Conservation (phyloP, 2,329 filamentous ascomycete genomes). For the Ceratocystis alfenasii region DNA sequence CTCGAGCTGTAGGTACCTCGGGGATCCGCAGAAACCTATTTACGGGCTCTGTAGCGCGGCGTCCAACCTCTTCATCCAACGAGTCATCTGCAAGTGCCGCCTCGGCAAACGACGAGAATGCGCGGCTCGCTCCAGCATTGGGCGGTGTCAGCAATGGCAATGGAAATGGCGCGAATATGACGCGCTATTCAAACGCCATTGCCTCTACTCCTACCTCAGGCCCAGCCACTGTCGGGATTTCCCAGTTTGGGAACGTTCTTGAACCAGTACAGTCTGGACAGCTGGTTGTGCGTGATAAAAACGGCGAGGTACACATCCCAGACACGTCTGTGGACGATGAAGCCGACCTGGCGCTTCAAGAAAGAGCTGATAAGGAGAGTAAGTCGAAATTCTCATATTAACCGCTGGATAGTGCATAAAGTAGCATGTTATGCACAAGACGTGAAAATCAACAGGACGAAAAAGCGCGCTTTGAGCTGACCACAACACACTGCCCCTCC, state of each 20-base stretch:
- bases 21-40: conserved; percentile 20
- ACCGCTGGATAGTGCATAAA: neutral
- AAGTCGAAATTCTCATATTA: conserved; percentile 25
- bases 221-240: neutral
- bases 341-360: conserved; percentile 43
- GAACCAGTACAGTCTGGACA: conserved; percentile 30
- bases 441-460: conserved; percentile 25
- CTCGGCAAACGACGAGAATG: conserved; percentile 10
- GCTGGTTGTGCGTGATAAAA: conserved; percentile 51
- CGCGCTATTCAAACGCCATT: neutral
- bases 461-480: conserved; percentile 1
- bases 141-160: neutral
- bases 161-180: neutral
- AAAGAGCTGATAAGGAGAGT: conserved; percentile 46
- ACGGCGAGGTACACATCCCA: conserved; percentile 48
- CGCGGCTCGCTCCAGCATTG: conserved; percentile 5
- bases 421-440: neutral
- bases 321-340: conserved; percentile 35
- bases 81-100: conserved; percentile 11
- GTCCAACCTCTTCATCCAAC: conserved; percentile 17
- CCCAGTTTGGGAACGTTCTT: conserved; percentile 12
- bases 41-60: conserved; percentile 14
- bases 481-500: neutral
- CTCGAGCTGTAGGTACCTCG: conserved; percentile 14
- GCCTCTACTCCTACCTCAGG: neutral